Percentiles rank a stretch among this genome's conserved stretches.
Conservation (phyloP, 2,329 filamentous ascomycete species). For the Colletotrichum nymphaeae region DNA sequence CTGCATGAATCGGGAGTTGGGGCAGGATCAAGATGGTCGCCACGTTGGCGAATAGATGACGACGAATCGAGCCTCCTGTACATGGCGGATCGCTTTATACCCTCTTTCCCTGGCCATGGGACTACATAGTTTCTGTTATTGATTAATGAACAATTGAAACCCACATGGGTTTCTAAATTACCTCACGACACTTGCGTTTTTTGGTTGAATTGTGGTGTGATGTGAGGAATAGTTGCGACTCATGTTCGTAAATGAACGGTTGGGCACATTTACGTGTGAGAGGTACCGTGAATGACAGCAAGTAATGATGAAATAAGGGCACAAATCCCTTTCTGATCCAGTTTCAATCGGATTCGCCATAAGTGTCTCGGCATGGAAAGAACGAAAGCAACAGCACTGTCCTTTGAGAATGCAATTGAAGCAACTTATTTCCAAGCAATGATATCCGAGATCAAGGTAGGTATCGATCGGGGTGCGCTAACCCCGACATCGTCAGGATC, state of each 20-base stretch:
- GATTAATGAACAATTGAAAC: neutral
- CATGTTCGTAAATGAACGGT: no score
- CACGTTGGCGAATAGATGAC: conserved; percentile 17
- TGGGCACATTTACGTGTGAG: neutral
- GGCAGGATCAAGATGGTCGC: conserved; percentile 10
- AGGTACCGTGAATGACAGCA: neutral
- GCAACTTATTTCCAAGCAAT: neutral
- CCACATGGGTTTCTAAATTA: neutral
- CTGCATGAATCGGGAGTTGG: conserved; percentile 30
- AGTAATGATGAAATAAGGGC: neutral
- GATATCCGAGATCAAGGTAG: neutral
- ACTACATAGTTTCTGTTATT: conserved; percentile 25
- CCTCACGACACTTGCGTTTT: neutral
- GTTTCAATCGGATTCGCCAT: neutral
- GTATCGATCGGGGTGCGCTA: neutral
- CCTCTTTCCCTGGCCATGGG: conserved; percentile 14
- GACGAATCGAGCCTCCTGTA: conserved; percentile 10
- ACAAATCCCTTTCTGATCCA: neutral
- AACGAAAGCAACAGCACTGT: neutral
- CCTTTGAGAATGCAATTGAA: no score
- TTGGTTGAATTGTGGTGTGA: neutral
- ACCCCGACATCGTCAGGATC: neutral
- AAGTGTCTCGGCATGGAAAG: neutral
- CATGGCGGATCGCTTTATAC: conserved; percentile 30
- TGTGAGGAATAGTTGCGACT: neutral